Base-by-base conservation (phyloP, 306 rosid genomes). In the Rubus idaeus region DNA sequence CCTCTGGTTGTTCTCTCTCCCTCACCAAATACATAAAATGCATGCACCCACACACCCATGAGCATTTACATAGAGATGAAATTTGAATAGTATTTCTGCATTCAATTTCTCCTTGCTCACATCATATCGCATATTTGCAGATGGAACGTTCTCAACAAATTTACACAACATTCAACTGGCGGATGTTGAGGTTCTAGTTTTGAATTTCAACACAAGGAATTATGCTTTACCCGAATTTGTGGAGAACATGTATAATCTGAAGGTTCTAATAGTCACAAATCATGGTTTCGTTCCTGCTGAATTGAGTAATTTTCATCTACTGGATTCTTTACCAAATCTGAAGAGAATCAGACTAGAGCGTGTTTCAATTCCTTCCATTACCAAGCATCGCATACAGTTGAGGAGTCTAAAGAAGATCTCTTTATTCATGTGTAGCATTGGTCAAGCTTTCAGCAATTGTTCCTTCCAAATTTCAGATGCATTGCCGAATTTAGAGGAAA, bases 361-460 rank as follows among this genome's bases (percentile, higher is more conserved):
- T 45, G 76, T 89, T 57, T 78, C 79, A 1, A 51, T 86, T 81
- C 86, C 87, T 69, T 78, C 73, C 50, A 73, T 89, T 10, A 39
- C 57, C 70, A 73, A 79, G 73, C 62, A 49, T 1, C 30, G 78
- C 8, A 5, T 62, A 51, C 86, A 23, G 46, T 47, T 90, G 76
- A 55, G 71, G 87, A 88, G 82, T 73, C 76, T 91, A 35, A 75
- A 78, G 63, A 91, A 91, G 46, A 46, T 83, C n/a, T 89, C 96
- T n/a, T 50, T 91, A 42, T 87, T 79, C 26, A 89, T 89, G 97
- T 88, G 97, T 84, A 83, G 84, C 40, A 71, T 86, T 35, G 78
- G 81, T 52, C 71, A 82, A 53, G 84, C 90, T 67, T 86, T 85
- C 42, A 16, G 63, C 23, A 79, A 76, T 23, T n/a, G 41, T 56